A percentile compares a stretch with the other conserved stretches of the same genome.
Conservation (phyloP, 2,329 filamentous ascomycete species). For the Ophiostoma sp. region DNA sequence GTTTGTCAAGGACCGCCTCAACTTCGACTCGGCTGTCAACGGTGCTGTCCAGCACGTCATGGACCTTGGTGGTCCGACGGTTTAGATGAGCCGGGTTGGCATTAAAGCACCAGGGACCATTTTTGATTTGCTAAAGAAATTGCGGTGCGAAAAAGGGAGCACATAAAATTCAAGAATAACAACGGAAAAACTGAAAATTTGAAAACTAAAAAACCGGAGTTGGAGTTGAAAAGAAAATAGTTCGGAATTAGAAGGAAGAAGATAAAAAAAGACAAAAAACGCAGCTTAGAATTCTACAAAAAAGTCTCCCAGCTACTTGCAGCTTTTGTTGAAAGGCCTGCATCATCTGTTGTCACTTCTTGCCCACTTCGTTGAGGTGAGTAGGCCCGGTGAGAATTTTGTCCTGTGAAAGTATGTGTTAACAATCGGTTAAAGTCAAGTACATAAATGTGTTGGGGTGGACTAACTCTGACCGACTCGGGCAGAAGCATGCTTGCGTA, state of each 20-base stretch:
- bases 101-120: too few relatives aligned
- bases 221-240: too few relatives aligned
- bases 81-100: neutral
- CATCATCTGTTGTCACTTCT: neutral
- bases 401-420: neutral
- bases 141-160: too few relatives aligned
- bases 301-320: neutral
- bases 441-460: neutral
- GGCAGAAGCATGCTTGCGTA: neutral
- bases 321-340: too few relatives aligned
- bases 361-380: neutral
- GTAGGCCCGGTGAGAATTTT: neutral
- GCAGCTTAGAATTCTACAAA: neutral
- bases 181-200: neutral
- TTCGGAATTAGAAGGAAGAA: neutral
- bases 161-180: neutral
- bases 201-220: neutral
- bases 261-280: neutral
- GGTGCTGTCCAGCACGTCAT: neutral
- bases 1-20: slow-evolving; percentile 5
- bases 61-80: neutral
- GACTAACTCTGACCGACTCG: neutral
- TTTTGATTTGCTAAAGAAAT: too few relatives aligned
- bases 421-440: too few relatives aligned
- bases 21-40: neutral